These are phyloP conservation scores for Trypanosoma vivax DNA, from an alignment of 208 protist species.

Conservation along the genomic window DNA sequence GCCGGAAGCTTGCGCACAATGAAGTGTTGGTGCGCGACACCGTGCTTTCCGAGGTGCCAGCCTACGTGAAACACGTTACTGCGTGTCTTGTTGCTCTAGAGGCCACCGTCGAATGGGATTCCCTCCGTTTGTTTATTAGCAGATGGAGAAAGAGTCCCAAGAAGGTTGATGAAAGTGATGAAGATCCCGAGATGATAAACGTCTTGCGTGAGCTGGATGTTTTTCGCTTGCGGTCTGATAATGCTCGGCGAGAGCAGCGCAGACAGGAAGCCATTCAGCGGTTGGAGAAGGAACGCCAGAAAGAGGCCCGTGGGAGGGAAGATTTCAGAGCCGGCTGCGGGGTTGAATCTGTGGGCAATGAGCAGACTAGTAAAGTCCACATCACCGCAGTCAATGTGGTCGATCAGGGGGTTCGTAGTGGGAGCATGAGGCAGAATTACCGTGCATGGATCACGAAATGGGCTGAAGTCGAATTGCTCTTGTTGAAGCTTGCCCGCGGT, in stretches of 20 bases:
- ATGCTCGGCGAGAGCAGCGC: conserved; percentile 7
- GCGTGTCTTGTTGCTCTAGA: conserved; percentile 39
- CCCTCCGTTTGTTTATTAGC: conserved; percentile 27
- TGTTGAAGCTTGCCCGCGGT: conserved; percentile 81
- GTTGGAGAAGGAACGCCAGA: conserved; percentile 12
- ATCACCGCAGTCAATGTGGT: neutral
- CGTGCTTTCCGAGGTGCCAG: conserved; percentile 60
- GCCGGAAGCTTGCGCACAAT: conserved; percentile 78
- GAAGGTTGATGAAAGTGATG: conserved; percentile 28
- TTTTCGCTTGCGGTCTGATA: conserved; percentile 1
- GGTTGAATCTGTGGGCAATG: neutral
- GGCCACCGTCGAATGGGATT: conserved; percentile 33
- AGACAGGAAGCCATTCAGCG: conserved; percentile 17
- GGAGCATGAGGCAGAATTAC: conserved; percentile 45
- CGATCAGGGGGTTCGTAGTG: neutral
- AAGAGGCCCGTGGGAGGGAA: neutral
- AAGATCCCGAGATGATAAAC: conserved; percentile 3
- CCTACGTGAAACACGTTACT: conserved; percentile 50
- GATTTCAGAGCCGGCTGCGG: neutral
- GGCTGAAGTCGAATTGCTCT: conserved; percentile 72
- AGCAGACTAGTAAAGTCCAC: neutral
- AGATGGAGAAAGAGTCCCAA: conserved; percentile 26
- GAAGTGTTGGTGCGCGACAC: conserved; percentile 74
- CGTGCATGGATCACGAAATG: conserved; percentile 54
- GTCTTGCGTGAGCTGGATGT: conserved; percentile 11